phyloP scores from a whole-genome alignment of 768 basidiomycete species.

The Lactifluus subvellereus region DNA sequence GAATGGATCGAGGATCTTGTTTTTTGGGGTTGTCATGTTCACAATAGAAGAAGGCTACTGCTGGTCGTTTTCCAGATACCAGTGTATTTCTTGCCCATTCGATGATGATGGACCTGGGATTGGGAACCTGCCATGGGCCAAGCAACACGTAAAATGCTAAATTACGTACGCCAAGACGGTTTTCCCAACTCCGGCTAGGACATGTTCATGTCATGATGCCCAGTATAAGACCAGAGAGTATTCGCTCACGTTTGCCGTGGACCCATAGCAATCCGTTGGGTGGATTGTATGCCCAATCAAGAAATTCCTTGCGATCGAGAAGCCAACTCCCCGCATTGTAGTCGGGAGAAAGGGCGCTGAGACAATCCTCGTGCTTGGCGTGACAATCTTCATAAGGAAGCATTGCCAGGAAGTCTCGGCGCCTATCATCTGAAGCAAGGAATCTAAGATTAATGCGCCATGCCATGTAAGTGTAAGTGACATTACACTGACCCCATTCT shows the following conservation, averaged over 20 bases:
- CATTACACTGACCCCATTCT: background rate
- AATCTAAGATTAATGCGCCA: background rate
- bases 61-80: background rate
- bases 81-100: background rate
- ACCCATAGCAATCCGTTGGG: background rate
- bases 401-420: background rate
- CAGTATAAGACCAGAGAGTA: background rate
- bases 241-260: slow-evolving; percentile 3
- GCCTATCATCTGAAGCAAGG: background rate
- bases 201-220: background rate
- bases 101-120: slow-evolving; percentile 1
- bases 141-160: background rate
- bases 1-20: slow-evolving; percentile 2
- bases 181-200: slow-evolving; percentile 8
- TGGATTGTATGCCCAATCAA: background rate
- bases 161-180: slow-evolving; percentile 6
- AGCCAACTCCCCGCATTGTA: slow-evolving; percentile 3
- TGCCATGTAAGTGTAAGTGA: background rate
- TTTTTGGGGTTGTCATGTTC: slow-evolving; percentile 8
- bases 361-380: slow-evolving; percentile 4
- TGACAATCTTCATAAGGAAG: slow-evolving; percentile 11
- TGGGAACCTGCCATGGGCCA: background rate
- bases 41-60: slow-evolving; percentile 10
- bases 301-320: background rate
- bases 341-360: background rate